Evolutionary conservation across 768 basidiomycete species (phyloP), one percentile per base, ranked within the genome.

Genomic region (Naganishia vishniacii): DNA sequence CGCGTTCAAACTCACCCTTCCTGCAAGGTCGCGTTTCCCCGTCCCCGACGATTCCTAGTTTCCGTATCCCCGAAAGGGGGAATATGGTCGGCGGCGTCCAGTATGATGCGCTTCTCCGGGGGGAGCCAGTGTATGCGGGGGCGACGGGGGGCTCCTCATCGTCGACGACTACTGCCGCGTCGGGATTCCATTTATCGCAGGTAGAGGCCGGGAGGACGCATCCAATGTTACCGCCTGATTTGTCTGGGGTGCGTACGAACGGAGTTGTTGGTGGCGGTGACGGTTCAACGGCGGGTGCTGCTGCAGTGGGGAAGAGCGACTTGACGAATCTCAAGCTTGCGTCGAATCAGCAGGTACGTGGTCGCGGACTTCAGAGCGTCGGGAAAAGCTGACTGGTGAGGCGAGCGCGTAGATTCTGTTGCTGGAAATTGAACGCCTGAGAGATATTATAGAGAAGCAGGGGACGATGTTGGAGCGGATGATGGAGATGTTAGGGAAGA

Each of bases 281-380:
- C 28, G 59, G 44, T 8, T 66, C 41, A n/a, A 37, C 47, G 13
- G 42, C 48, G 34, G 44, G 42, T 1, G 25, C 53, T 5, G 59
- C 28, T 16, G 51, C 61, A 58, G 42, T 31, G 47, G 47, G 37
- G 40, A 61, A 64, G 62, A 64, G 65, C 25, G 75, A 75, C 67
- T 51, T 77, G 61, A 73, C 73, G 13, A 75, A 76, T 66, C 53
- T 66, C 20, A 77, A 73, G 64, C 62, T 73, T 58, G 72, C 73
- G 2, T 73, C 69, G 68, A 75, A 75, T 58, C 73, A 75, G 66
- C 45, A 70, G 48, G 75, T 75, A 26, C 65, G 73, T 58, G 49
- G n/a, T 34, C 31, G 11, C 48, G 18, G 60, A n/a, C n/a, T n/a
- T n/a, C n/a, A n/a, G n/a, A n/a, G n/a, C n/a, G n/a, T n/a, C n/a